Evolutionary conservation across 768 basidiomycete species (phyloP).

Genomic region (Suillus discolor): DNA sequence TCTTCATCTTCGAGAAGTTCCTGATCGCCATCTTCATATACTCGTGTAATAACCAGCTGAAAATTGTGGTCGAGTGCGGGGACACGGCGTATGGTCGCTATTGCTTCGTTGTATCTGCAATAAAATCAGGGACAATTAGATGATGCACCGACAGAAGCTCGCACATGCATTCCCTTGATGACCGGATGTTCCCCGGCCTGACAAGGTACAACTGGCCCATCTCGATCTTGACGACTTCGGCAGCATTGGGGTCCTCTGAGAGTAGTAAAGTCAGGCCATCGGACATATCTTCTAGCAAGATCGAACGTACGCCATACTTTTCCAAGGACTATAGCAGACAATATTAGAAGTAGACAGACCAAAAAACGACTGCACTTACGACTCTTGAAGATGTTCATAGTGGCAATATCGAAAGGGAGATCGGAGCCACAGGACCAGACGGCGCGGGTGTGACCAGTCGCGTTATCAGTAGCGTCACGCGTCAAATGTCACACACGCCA

Average conservation of each 20-base stretch:
- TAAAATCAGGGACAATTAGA: conserved; percentile 6
- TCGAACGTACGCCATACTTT: conserved; percentile 89
- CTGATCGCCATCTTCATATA: conserved; percentile 97
- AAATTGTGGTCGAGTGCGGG: conserved; percentile 77
- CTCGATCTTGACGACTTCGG: conserved; percentile 93
- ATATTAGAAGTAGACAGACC: conserved; percentile 23
- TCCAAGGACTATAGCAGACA: conserved; percentile 63
- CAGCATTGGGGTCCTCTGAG: conserved; percentile 89
- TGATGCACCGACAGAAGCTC: conserved; percentile 28
- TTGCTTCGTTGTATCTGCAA: conserved; percentile 90
- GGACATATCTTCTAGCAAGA: conserved; percentile 17
- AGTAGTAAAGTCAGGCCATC: conserved; percentile 27
- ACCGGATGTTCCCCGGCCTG: conserved; percentile 87
- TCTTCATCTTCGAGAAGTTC: conserved; percentile 94
- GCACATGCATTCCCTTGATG: conserved; percentile 96
- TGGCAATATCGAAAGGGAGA: conserved; percentile 25
- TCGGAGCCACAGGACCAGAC: conserved; percentile 14
- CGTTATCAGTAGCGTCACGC: conserved; percentile 29
- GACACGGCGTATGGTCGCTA: conserved; percentile 88
- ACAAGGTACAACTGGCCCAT: conserved; percentile 91
- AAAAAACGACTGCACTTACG: conserved; percentile 47
- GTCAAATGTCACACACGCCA: conserved; percentile 13
- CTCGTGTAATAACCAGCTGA: conserved; percentile 93
- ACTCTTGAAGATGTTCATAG: conserved; percentile 86
- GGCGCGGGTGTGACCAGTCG: conserved; percentile 24